Evolutionary conservation across 2,329 filamentous ascomycete genomes (phyloP).

Genomic region (Dothiorella sarmentorum): DNA sequence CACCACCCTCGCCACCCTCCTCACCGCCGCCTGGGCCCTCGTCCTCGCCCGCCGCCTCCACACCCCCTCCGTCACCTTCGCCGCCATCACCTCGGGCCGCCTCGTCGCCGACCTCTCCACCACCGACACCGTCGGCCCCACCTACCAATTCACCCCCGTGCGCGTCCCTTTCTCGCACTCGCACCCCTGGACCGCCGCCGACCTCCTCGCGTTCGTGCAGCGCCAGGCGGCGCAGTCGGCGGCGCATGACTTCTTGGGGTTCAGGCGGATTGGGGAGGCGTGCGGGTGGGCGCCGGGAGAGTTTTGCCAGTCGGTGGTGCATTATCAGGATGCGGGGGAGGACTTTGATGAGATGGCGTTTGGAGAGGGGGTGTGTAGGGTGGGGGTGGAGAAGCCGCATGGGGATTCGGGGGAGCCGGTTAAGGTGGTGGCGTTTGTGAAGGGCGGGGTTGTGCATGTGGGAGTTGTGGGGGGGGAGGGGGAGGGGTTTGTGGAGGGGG

Average conservation of each 20-base stretch:
- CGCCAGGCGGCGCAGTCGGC: constrained; percentile 34
- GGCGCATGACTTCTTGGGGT: constrained; percentile 36
- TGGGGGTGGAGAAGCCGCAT: constrained; percentile 58
- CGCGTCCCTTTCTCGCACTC: constrained; percentile 47
- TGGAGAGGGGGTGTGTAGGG: constrained; percentile 28
- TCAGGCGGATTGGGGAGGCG: constrained; percentile 32
- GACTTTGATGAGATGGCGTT: constrained; percentile 52
- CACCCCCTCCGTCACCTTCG: constrained; percentile 53
- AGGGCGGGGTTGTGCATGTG: not conserved
- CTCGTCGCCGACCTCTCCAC: constrained; percentile 56
- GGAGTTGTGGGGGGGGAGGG: not conserved
- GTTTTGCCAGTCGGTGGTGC: constrained; percentile 40
- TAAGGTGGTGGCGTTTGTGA: constrained; percentile 17
- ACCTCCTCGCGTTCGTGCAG: constrained; percentile 36
- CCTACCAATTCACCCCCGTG: constrained; percentile 65
- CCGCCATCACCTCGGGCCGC: constrained; percentile 63
- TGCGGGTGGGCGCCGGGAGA: constrained; percentile 34
- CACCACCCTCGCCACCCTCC: constrained; percentile 62
- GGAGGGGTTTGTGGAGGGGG: too few relatives aligned
- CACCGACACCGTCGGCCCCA: constrained; percentile 60
- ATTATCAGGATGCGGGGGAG: constrained; percentile 44
- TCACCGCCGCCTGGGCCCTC: constrained; percentile 65
- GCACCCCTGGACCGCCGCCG: constrained; percentile 43
- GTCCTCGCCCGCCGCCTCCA: constrained; percentile 55
- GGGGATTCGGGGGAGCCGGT: constrained; percentile 26